Evolutionary conservation across 179 eudicot species (phyloP).

Genomic region (Spinacia oleracea): DNA sequence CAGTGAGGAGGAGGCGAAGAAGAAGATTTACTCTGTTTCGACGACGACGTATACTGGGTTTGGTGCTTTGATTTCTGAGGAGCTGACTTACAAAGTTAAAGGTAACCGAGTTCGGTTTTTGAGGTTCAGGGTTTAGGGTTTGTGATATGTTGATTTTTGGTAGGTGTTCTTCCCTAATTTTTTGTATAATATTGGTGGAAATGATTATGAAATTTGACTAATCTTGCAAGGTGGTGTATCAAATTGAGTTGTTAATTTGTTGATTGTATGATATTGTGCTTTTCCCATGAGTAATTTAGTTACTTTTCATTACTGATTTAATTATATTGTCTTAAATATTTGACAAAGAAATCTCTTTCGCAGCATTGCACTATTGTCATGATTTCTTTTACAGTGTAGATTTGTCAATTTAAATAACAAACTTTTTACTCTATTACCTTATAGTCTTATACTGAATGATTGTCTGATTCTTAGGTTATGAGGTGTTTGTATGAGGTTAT

Average conservation of each 20-base stretch:
- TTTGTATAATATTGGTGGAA: not conserved
- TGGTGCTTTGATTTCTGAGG: constrained; percentile 90
- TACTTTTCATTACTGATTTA: not conserved
- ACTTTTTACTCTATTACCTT: no score
- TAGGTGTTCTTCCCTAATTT: not conserved
- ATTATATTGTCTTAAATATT: not conserved
- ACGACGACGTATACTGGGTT: constrained; percentile 91
- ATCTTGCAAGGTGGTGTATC: not conserved
- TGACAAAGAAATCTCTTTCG: not conserved
- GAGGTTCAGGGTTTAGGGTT: not conserved
- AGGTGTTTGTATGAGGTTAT: not conserved
- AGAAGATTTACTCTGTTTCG: constrained; percentile 86
- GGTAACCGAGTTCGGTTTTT: constrained; percentile 38
- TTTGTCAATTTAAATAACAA: not conserved
- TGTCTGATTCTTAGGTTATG: not conserved
- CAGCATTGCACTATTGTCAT: not conserved
- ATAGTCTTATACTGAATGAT: not conserved
- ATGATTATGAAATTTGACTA: not conserved
- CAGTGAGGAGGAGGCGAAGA: constrained; percentile 95
- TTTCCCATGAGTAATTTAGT: not conserved
- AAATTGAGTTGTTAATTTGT: not conserved
- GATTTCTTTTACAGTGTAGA: not conserved
- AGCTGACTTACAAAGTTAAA: constrained; percentile 85
- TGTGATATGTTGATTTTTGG: not conserved
- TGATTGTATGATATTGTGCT: not conserved